Evolutionary conservation across 1,284 basidiomycete genomes (phyloP), one percentile per base, ranked within the genome.

Genomic region (Sphaerobolus stellatus): DNA sequence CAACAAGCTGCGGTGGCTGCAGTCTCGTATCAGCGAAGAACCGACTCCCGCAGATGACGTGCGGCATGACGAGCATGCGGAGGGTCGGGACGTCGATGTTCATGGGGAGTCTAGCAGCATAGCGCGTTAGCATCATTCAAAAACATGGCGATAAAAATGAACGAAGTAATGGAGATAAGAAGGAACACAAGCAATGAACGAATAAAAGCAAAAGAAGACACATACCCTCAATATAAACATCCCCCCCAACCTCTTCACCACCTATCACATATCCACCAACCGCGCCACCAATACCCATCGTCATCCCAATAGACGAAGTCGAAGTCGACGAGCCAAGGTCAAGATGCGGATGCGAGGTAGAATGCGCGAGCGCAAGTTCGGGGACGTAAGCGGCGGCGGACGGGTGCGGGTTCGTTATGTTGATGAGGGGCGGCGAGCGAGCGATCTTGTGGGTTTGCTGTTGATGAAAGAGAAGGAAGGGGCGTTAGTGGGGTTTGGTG

Each of bases 371-470:
- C 58, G 57, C 33, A 16, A 54, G n/a, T n/a, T n/a, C n/a, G n/a
- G n/a, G n/a, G n/a, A n/a, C n/a, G n/a, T n/a, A n/a, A 48, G 8
- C 30, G 14, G 14, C 2, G 24, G 25, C 20, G 25, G 9, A 31
- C 30, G 9, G 18, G 13, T 48, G 45, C 30, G 41, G 13, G n/a
- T 13, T 14, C 16, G 25, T 24, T 14, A 22, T 16, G 36, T 48
- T 7, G 57, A 56, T 33, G 66, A 59, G 36, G 56, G 56, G 40
- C 58, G 40, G 24, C 45, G 59, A 52, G 66, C 71, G 56, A 45
- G 87, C 87, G 36, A 90, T 89, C 66, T 88, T 87, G 68, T 89
- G 88, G 14, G 86, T 75, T 79, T 87, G 84, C 84, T 88, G 57
- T 13, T 54, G 49, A n/a, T n/a, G 49, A 43, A 7, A 53, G 14